Evolutionary conservation across 2,329 filamentous ascomycete genomes (phyloP), one percentile per base, ranked within the genome.

Genomic region (Xylariales sp.): DNA sequence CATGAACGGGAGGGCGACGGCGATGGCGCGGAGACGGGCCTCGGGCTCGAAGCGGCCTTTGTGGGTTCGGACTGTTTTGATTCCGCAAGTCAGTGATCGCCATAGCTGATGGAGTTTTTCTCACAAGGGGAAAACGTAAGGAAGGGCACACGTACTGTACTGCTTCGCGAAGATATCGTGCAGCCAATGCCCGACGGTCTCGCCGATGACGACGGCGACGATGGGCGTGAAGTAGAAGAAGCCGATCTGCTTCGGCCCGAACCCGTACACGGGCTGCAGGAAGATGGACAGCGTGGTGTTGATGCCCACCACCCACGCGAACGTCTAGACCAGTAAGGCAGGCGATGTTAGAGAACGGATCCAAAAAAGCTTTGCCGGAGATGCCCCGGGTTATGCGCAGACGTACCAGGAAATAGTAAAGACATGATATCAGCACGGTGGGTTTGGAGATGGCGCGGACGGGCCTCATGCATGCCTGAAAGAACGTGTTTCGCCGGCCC

Each of bases 141-240:
- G 10, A 45, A 30, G 8, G 5, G 32, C 7, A 32, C 14, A 57
- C 58, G 12, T 58, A 67, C 64, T 83, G 69, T 84, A 85, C 32
- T 79, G 75, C 10, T 74, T 77, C 5, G 84, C 83, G 8, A 87
- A 73, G 3, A 78, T 67, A 69, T 89, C 86, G 75, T 89, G 85
- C 5, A 88, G 77, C 81, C 82, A 88, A 75, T 89, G 87, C 5
- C 87, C 87, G 3, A 79, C 75, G 0, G 84, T 63, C 77, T 88
- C 85, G 32, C 86, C 87, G 0, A 89, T 75, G 14, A 87, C 74
- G 3, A 84, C 82, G 3, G 82, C 87, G 0, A 88, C 81, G 32
- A 89, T 81, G 2, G 85, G 85, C 0, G 86, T 84, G 74, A 89
- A 88, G 77, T 89, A 89, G 73, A 89, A 87, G 76, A 75, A 83